These are phyloP conservation scores for Suillus paluster DNA, from an alignment of 768 basidiomycete species.

Conservation along the genomic window DNA sequence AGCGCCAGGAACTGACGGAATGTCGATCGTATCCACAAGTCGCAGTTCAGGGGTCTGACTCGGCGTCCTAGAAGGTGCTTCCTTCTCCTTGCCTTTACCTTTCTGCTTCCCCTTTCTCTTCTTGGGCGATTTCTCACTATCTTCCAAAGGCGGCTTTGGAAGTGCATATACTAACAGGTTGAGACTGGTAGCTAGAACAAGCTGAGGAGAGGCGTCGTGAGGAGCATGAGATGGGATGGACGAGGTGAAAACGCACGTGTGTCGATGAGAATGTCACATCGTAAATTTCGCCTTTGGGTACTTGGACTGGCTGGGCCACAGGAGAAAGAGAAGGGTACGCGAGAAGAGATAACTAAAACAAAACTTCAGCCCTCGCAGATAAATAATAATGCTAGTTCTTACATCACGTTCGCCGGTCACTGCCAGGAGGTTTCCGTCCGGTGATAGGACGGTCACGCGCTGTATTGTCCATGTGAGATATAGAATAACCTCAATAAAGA, in stretches of 20 bases:
- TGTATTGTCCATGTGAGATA: slow-evolving; percentile 37
- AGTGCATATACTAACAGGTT: slow-evolving; percentile 67
- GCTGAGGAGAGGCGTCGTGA: slow-evolving; percentile 39
- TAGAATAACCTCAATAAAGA: background rate
- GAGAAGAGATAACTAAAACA: slow-evolving; percentile 62
- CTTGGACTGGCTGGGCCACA: slow-evolving; percentile 48
- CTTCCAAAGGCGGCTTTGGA: slow-evolving; percentile 35
- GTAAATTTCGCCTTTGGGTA: slow-evolving; percentile 80
- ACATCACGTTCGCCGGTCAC: slow-evolving; percentile 79
- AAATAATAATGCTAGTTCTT: slow-evolving; percentile 29
- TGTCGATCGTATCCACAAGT: slow-evolving; percentile 54
- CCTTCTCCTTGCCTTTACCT: slow-evolving; percentile 45
- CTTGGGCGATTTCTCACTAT: slow-evolving; percentile 22
- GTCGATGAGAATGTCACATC: slow-evolving; percentile 79
- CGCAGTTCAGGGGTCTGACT: slow-evolving; percentile 34
- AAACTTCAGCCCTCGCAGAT: slow-evolving; percentile 17
- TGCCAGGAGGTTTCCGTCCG: slow-evolving; percentile 63
- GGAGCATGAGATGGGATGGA: background rate
- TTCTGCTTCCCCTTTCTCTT: slow-evolving; percentile 40
- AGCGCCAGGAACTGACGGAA: slow-evolving; percentile 53
- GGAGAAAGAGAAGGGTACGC: slow-evolving; percentile 62
- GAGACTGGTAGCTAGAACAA: slow-evolving; percentile 67
- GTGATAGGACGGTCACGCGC: slow-evolving; percentile 90
- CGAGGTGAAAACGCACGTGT: slow-evolving; percentile 47
- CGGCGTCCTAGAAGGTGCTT: slow-evolving; percentile 37